A percentile compares a stretch with the other conserved stretches of the same genome.
phyloP scores from a whole-genome alignment of 2,329 filamentous ascomycete genomes.

The Ascochyta pisi region DNA sequence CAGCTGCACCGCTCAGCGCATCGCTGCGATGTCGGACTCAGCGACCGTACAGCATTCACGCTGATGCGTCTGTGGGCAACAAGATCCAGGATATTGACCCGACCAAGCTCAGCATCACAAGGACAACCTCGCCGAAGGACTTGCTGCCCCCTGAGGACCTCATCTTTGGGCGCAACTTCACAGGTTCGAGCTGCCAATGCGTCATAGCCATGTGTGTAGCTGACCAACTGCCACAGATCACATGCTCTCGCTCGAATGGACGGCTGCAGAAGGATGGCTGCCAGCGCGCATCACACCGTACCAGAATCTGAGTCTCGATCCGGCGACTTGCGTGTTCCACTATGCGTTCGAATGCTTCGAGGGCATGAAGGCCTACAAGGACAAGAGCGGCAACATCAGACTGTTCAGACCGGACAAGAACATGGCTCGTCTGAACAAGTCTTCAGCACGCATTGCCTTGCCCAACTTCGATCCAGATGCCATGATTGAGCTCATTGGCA shows the following conservation, averaged over 20 bases:
- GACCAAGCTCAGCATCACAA: conserved; percentile 75
- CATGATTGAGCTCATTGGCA: conserved; percentile 80
- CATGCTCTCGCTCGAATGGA: conserved; percentile 97
- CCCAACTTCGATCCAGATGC: conserved; percentile 80
- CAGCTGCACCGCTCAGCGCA: conserved; percentile 46
- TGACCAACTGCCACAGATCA: conserved; percentile 70
- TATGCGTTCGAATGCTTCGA: conserved; percentile 99
- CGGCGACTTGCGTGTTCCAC: conserved; percentile 96
- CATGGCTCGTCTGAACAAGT: conserved; percentile 94
- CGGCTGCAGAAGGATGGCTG: conserved; percentile 81
- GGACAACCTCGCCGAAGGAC: conserved; percentile 76
- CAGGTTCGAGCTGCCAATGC: conserved; percentile 63
- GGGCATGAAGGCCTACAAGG: conserved; percentile 99
- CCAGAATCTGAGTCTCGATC: conserved; percentile 96
- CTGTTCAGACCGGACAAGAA: conserved; percentile 96
- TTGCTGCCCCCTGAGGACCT: conserved; percentile 79
- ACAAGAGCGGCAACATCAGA: conserved; percentile 76
- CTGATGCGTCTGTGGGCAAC: conserved; percentile 55
- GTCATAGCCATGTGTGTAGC: conserved; percentile 8
- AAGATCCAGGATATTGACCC: conserved; percentile 75
- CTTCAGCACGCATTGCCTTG: conserved; percentile 86
- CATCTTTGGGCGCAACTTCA: conserved; percentile 89
- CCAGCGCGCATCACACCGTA: conserved; percentile 86
- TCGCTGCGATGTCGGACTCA: conserved; percentile 54
- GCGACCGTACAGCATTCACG: conserved; percentile 58